Percentiles rank a stretch among this genome's conserved stretches.
Conservation (phyloP, 208 protist genomes). For the Zelonia costaricensis region DNA sequence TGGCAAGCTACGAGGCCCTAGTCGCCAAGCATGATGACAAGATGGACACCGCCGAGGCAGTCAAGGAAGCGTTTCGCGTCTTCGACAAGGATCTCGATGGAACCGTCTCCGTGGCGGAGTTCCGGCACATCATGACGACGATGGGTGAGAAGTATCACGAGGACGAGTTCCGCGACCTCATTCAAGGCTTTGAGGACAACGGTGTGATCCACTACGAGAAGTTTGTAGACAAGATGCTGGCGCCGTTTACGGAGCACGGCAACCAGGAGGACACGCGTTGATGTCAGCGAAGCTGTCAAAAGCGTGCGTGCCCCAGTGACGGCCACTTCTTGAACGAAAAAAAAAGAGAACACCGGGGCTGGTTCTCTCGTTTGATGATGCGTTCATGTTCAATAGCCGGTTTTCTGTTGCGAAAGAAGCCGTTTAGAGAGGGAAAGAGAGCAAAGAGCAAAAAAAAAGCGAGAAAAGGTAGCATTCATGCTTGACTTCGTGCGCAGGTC, state of each 20-base stretch:
- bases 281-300: no score
- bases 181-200: slow-evolving; percentile 91
- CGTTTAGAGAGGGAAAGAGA: background rate
- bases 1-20: slow-evolving; percentile 79
- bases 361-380: no score
- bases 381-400: no score
- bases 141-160: slow-evolving; percentile 97
- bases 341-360: background rate
- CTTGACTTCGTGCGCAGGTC: no score
- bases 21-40: slow-evolving; percentile 88
- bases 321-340: background rate
- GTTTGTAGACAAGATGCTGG: slow-evolving; percentile 90
- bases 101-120: slow-evolving; percentile 94
- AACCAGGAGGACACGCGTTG: slow-evolving; percentile 43
- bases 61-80: slow-evolving; percentile 96
- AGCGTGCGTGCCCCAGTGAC: no score
- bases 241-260: slow-evolving; percentile 88
- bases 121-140: slow-evolving; percentile 97
- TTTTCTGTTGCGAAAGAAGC: no score
- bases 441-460: background rate
- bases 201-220: slow-evolving; percentile 91
- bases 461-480: background rate
- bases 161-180: slow-evolving; percentile 93
- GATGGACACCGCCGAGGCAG: slow-evolving; percentile 93
- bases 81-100: slow-evolving; percentile 97